Percentiles rank a stretch among this genome's conserved stretches.
Conservation (phyloP, 371 early-diverging fungal species). For the Fennellomyces sp. region DNA sequence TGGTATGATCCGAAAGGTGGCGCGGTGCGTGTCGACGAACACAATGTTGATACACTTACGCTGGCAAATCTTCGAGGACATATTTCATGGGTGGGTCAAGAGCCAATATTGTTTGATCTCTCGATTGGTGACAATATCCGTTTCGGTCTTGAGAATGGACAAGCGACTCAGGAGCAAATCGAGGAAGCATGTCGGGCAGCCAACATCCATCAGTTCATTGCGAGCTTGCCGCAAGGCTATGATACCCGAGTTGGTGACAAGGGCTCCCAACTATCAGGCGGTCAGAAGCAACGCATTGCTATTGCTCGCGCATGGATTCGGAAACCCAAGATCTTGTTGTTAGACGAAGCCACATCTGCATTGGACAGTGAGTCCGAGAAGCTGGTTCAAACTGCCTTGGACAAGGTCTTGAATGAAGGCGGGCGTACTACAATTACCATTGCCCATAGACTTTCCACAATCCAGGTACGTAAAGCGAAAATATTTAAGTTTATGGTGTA, state of each 20-base stretch:
- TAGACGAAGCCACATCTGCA: slow-evolving; percentile 98
- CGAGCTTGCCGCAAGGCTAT: slow-evolving; percentile 72
- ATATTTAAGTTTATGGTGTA: no score
- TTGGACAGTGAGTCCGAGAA: slow-evolving; percentile 91
- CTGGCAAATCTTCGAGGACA: slow-evolving; percentile 48
- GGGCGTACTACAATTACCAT: slow-evolving; percentile 65
- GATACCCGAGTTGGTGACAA: slow-evolving; percentile 83
- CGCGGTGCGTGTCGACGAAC: slow-evolving; percentile 59
- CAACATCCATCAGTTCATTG: slow-evolving; percentile 76
- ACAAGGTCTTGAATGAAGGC: slow-evolving; percentile 65
- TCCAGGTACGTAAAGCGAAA: slow-evolving; percentile 29
- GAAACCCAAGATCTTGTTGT: slow-evolving; percentile 49
- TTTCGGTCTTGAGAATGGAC: slow-evolving; percentile 50
- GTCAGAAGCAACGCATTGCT: slow-evolving; percentile 85
- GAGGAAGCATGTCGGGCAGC: slow-evolving; percentile 46
- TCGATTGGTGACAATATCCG: slow-evolving; percentile 79
- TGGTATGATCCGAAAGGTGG: slow-evolving; percentile 76
- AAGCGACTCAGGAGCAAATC: slow-evolving; percentile 47
- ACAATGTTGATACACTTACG: slow-evolving; percentile 58
- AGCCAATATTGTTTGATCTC: slow-evolving; percentile 78
- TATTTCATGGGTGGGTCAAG: slow-evolving; percentile 82
- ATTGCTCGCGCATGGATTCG: slow-evolving; percentile 51
- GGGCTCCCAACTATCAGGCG: slow-evolving; percentile 85
- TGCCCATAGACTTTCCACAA: slow-evolving; percentile 68
- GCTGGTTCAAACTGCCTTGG: slow-evolving; percentile 87